These are phyloP conservation scores for Cucumis melo DNA, from an alignment of 306 rosid species.

Conservation along the genomic window DNA sequence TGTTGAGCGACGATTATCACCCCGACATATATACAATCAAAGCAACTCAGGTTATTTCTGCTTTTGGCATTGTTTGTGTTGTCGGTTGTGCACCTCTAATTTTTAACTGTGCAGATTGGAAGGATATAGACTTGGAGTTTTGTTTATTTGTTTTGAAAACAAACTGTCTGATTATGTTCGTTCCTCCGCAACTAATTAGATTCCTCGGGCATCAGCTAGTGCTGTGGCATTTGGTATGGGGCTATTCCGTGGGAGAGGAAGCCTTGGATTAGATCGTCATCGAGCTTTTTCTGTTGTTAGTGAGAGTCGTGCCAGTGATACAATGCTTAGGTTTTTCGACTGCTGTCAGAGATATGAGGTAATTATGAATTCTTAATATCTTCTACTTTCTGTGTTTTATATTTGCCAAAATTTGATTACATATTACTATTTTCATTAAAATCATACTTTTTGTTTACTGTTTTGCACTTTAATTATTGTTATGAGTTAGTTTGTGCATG, in stretches of 20 bases:
- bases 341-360: slow-evolving; percentile 79
- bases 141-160: background rate
- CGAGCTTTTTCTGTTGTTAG: slow-evolving; percentile 78
- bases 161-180: background rate
- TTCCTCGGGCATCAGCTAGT: slow-evolving; percentile 94
- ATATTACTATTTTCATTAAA: background rate
- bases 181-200: slow-evolving; percentile 24
- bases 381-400: background rate
- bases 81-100: slow-evolving; percentile 12
- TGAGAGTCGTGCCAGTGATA: slow-evolving; percentile 88
- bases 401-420: background rate
- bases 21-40: slow-evolving; percentile 61
- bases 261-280: slow-evolving; percentile 58
- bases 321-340: slow-evolving; percentile 60
- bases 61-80: background rate
- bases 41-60: slow-evolving; percentile 49
- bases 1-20: slow-evolving; percentile 74
- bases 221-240: slow-evolving; percentile 98
- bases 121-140: background rate
- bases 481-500: background rate
- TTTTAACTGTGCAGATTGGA: background rate
- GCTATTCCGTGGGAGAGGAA: slow-evolving; percentile 63
- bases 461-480: background rate
- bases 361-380: slow-evolving; percentile 9
- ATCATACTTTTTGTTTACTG: background rate